Evolutionary conservation across 192 early-diverging fungal species (phyloP).

Genomic region (Coemansia sp.): DNA sequence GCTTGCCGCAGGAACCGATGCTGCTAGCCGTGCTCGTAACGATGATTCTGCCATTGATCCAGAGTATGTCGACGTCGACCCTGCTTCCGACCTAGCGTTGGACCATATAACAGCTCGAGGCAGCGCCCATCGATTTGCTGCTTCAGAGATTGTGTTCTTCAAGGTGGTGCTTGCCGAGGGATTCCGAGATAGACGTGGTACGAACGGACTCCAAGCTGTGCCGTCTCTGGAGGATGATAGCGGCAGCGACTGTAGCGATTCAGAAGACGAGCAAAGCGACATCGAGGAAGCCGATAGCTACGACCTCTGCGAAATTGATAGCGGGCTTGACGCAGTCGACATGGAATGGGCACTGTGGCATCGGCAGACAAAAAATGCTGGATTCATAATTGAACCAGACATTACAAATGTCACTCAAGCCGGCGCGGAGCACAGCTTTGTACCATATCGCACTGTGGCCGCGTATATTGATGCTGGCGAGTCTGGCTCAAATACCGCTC

Average conservation of each 20-base stretch:
- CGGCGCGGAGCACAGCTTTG: conserved; percentile 25
- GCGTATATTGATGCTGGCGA: background rate
- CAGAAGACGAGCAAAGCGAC: conserved; percentile 8
- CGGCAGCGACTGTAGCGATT: conserved; percentile 8
- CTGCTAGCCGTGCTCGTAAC: conserved; percentile 12
- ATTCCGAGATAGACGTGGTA: conserved; percentile 11
- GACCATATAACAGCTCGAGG: background rate
- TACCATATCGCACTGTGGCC: conserved; percentile 32
- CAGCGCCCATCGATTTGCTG: background rate
- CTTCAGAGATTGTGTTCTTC: conserved; percentile 38
- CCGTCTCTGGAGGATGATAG: background rate
- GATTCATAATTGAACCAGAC: conserved; percentile 29
- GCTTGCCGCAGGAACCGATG: conserved; percentile 23
- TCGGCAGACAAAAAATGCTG: conserved; percentile 15
- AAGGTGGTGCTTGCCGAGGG: conserved; percentile 37
- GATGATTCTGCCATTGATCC: conserved; percentile 9
- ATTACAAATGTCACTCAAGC: conserved; percentile 46
- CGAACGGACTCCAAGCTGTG: conserved; percentile 1
- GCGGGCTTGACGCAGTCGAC: conserved; percentile 1
- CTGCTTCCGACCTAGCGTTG: conserved; percentile 20
- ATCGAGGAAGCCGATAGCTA: background rate
- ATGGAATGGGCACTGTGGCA: conserved; percentile 39
- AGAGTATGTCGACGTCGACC: conserved; percentile 16
- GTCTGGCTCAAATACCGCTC: background rate
- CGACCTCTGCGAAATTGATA: conserved; percentile 10